A percentile compares a stretch with the other conserved stretches of the same genome.
phyloP scores from a whole-genome alignment of 768 basidiomycete species.

The Mycena haematopus region DNA sequence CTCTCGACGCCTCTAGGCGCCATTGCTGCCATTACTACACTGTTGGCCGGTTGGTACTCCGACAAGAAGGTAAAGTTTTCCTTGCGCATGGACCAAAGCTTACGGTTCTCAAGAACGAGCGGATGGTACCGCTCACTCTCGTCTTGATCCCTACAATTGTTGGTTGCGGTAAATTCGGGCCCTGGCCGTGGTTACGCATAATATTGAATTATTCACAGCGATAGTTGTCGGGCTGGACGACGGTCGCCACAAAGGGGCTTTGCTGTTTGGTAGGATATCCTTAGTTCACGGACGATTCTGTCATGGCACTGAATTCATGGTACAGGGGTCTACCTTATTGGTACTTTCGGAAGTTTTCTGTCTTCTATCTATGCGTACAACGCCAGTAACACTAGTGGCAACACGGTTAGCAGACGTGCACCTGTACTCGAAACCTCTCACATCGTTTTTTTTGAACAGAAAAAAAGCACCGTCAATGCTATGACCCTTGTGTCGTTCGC shows the following conservation, averaged over 20 bases:
- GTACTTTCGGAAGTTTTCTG: conserved; percentile 52
- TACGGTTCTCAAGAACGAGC: conserved; percentile 48
- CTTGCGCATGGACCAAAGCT: background rate
- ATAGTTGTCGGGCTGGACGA: conserved; percentile 61
- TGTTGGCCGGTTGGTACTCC: conserved; percentile 69
- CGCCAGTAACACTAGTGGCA: conserved; percentile 66
- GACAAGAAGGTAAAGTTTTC: conserved; percentile 57
- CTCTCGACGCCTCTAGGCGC: conserved; percentile 62
- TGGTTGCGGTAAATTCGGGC: conserved; percentile 49
- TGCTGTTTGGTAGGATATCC: conserved; percentile 57
- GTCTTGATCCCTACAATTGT: conserved; percentile 64
- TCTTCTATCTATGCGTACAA: conserved; percentile 70
- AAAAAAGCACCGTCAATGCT: conserved; percentile 72
- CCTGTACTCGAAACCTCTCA: background rate
- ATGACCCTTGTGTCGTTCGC: conserved; percentile 62
- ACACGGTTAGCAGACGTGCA: conserved; percentile 41
- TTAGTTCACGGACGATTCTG: background rate
- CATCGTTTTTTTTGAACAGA: conserved; percentile 30
- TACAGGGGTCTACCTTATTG: conserved; percentile 48
- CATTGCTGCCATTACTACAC: conserved; percentile 52
- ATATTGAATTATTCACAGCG: conserved; percentile 35
- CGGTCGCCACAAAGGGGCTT: conserved; percentile 53
- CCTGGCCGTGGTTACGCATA: background rate
- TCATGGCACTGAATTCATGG: background rate
- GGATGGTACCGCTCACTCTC: conserved; percentile 67